Percentiles rank a stretch among this genome's conserved stretches.
Evolutionary conservation across 1,284 basidiomycete genomes (phyloP).

Genomic region (Ceratobasidium sp.): DNA sequence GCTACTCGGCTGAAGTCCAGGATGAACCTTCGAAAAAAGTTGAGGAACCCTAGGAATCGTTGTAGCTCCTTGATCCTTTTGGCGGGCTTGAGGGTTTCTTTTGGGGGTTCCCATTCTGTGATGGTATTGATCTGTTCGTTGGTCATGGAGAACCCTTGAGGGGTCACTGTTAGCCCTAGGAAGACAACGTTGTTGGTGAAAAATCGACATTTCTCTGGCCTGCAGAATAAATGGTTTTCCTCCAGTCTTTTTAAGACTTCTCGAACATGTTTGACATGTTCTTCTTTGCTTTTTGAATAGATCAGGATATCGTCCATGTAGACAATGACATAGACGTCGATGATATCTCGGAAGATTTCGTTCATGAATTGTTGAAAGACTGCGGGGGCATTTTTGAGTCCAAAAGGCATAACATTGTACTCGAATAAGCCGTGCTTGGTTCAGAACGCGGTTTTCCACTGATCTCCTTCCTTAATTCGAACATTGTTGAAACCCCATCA

Average conservation of each 20-base stretch:
- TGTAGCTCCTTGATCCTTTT: conserved; percentile 46
- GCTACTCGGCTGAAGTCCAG: conserved; percentile 46
- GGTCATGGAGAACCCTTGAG: conserved; percentile 45
- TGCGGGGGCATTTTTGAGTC: conserved; percentile 53
- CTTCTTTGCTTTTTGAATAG: conserved; percentile 52
- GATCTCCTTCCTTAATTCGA: conserved; percentile 45
- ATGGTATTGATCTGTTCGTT: conserved; percentile 47
- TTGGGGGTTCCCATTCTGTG: conserved; percentile 48
- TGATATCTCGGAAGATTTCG: conserved; percentile 39
- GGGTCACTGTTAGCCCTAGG: conserved; percentile 28
- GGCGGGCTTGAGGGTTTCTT: conserved; percentile 44
- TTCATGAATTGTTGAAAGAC: conserved; percentile 49
- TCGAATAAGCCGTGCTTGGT: conserved; percentile 53
- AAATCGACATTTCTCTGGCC: conserved; percentile 18
- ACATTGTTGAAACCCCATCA: conserved; percentile 49
- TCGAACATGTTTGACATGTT: conserved; percentile 47
- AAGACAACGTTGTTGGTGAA: conserved; percentile 2
- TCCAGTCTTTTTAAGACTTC: conserved; percentile 45
- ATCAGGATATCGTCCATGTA: conserved; percentile 53
- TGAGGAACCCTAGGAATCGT: conserved; percentile 49
- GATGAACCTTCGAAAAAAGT: conserved; percentile 47
- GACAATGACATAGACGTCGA: conserved; percentile 43
- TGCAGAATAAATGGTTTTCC: conserved; percentile 37
- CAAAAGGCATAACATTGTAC: conserved; percentile 53
- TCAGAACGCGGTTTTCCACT: conserved; percentile 52